These are phyloP conservation scores for Hypericum androsaemum DNA, from an alignment of 345 rosid genomes.

Conservation along the genomic window DNA sequence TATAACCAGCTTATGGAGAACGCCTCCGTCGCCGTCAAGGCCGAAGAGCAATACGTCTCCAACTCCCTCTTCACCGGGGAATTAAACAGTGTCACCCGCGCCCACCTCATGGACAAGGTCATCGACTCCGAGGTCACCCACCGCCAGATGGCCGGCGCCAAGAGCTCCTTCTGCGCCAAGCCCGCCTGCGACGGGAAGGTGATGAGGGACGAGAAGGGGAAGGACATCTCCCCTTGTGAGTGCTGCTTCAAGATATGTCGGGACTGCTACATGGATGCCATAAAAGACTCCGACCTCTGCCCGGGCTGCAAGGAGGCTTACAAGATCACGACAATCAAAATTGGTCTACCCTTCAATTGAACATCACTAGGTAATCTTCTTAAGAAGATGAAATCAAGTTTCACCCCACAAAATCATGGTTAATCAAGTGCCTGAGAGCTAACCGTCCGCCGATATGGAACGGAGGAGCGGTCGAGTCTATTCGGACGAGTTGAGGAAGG, in stretches of 20 bases:
- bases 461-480: no score
- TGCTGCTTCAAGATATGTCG: slow-evolving; percentile 87
- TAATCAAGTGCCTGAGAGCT: no score
- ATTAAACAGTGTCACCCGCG: slow-evolving; percentile 86
- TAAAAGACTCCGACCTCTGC: slow-evolving; percentile 64
- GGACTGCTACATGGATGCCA: slow-evolving; percentile 86
- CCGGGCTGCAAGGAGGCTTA: slow-evolving; percentile 94
- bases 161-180: slow-evolving; percentile 74
- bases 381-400: no score
- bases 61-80: slow-evolving; percentile 90
- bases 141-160: slow-evolving; percentile 93
- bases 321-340: no score
- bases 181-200: slow-evolving; percentile 83
- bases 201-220: slow-evolving; percentile 86
- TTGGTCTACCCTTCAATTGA: no score
- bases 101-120: slow-evolving; percentile 96
- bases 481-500: no score
- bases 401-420: no score
- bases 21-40: slow-evolving; percentile 38
- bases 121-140: slow-evolving; percentile 88
- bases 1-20: slow-evolving; percentile 79
- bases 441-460: no score
- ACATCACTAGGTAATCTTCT: no score
- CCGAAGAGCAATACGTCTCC: slow-evolving; percentile 86
- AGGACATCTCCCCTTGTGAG: slow-evolving; percentile 74